Evolutionary conservation across 2,329 filamentous ascomycete species (phyloP).

Genomic region (Chrysosporium queenslandicum): DNA sequence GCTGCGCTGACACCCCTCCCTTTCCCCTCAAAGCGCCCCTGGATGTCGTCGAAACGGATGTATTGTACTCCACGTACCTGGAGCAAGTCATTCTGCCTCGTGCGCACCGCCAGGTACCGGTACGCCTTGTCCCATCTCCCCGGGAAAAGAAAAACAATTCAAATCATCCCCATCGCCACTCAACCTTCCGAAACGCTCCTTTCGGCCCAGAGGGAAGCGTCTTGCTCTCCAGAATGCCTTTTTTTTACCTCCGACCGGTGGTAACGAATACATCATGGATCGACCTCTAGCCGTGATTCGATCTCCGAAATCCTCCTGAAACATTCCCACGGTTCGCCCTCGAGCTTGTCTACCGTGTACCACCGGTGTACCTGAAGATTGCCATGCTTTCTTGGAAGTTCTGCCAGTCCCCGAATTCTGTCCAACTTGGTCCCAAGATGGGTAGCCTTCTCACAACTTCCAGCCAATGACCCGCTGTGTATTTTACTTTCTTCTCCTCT

Average conservation of each 20-base stretch:
- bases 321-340: background rate
- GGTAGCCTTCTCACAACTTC: background rate
- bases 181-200: background rate
- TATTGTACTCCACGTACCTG: background rate
- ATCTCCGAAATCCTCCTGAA: background rate
- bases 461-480: background rate
- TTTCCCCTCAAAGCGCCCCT: background rate
- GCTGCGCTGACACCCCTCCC: background rate
- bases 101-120: conserved; percentile 5
- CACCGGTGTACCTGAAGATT: background rate
- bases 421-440: background rate
- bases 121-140: conserved; percentile 1
- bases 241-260: background rate
- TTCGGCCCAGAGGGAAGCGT: background rate
- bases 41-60: background rate
- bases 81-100: background rate
- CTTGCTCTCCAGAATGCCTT: background rate
- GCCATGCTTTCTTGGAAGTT: background rate
- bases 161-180: background rate
- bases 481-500: background rate
- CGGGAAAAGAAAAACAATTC: background rate
- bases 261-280: conserved; percentile 4
- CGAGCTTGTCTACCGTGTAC: background rate
- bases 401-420: background rate
- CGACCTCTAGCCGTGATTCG: background rate